A percentile compares a stretch with the other conserved stretches of the same genome.
Evolutionary conservation across 2,329 filamentous ascomycete species (phyloP).

Genomic region (Ceratocystis harringtonii): DNA sequence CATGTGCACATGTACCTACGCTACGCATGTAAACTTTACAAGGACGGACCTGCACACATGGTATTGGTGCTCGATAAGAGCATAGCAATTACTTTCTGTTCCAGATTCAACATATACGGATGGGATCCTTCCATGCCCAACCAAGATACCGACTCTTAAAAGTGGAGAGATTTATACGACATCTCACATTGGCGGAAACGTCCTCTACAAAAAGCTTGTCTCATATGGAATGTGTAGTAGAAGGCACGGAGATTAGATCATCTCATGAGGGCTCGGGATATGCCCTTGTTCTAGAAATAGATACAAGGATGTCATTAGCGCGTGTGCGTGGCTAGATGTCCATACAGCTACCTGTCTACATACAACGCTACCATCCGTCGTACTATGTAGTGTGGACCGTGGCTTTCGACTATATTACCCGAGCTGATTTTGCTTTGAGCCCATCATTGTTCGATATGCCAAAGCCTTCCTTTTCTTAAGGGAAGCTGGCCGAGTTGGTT

Average conservation of each 20-base stretch:
- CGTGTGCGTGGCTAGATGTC: not conserved
- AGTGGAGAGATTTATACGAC: not conserved
- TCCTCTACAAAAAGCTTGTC: not conserved
- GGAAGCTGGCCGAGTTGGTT: no score
- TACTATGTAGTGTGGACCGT: no score
- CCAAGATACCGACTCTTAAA: not conserved
- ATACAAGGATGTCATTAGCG: not conserved
- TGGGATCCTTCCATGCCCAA: not conserved
- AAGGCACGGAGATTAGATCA: not conserved
- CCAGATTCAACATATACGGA: no score
- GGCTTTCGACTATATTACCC: not conserved
- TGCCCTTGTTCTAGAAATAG: conserved; percentile 3
- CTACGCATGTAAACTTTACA: not conserved
- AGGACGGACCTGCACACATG: not conserved
- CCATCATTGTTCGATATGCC: no score
- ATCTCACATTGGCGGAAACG: not conserved
- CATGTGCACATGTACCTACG: not conserved
- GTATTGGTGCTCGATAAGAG: no score
- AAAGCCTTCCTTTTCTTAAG: no score
- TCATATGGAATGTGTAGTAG: not conserved
- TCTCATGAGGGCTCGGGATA: not conserved
- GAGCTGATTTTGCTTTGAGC: no score
- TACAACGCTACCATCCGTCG: not conserved
- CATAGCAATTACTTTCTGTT: no score
- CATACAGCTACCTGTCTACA: not conserved